Conservation (phyloP, 1,284 basidiomycete species). For the Marasmius tenuissimus region DNA sequence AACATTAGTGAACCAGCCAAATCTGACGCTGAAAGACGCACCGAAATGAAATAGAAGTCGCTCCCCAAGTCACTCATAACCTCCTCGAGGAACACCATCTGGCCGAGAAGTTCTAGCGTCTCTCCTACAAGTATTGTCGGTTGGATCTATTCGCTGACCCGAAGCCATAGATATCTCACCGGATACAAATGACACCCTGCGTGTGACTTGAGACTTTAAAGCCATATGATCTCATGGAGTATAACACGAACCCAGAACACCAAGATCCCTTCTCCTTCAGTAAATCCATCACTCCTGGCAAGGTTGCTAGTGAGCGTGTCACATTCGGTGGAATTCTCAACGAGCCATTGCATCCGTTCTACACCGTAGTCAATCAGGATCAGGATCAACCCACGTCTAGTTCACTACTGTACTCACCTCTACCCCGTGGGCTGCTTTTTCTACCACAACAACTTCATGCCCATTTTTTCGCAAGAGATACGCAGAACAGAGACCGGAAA, state of each 20-base stretch:
- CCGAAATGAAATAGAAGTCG: slow-evolving; percentile 3
- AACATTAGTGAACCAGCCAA: neutral
- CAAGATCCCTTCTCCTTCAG: slow-evolving; percentile 3
- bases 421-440: slow-evolving; percentile 1
- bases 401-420: neutral
- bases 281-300: slow-evolving; percentile 5
- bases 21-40: neutral
- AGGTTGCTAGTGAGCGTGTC: slow-evolving; percentile 8
- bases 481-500: slow-evolving; percentile 14
- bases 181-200: neutral
- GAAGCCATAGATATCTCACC: neutral
- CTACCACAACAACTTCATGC: slow-evolving; percentile 9
- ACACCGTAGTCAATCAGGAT: neutral
- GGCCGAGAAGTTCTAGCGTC: slow-evolving; percentile 1
- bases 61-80: slow-evolving; percentile 8
- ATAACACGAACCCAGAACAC: slow-evolving; percentile 7
- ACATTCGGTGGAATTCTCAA: slow-evolving; percentile 16
- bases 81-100: slow-evolving; percentile 2
- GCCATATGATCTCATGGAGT: neutral
- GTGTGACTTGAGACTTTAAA: neutral
- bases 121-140: neutral
- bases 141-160: too few species aligned
- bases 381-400: neutral
- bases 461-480: slow-evolving; percentile 8
- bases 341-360: slow-evolving; percentile 5